Conservation (phyloP, 805 yeast genomes). For the Suhomyces tanzawaensis region DNA sequence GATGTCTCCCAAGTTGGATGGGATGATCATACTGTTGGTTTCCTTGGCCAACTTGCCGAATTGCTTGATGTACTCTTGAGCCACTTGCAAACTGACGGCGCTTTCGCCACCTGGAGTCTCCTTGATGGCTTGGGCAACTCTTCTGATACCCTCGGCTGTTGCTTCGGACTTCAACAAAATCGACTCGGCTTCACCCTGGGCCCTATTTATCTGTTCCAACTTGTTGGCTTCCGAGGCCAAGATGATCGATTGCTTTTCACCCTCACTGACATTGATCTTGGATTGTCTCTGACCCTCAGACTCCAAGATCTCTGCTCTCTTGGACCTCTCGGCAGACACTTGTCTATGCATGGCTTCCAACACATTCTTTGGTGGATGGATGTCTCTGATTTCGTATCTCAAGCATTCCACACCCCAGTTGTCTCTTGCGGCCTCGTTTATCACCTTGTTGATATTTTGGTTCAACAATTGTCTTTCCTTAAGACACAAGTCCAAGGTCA, state of each 20-base stretch:
- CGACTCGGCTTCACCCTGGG: conserved; percentile 75
- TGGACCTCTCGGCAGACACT: conserved; percentile 82
- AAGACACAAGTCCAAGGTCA: conserved; percentile 74
- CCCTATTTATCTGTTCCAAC: conserved; percentile 60
- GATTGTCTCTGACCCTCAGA: conserved; percentile 81
- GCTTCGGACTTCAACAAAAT: conserved; percentile 65
- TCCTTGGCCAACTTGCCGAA: conserved; percentile 83
- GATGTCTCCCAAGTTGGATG: conserved; percentile 72
- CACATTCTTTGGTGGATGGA: conserved; percentile 82
- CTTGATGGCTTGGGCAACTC: conserved; percentile 64
- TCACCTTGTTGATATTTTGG: conserved; percentile 68
- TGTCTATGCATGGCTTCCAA: conserved; percentile 90
- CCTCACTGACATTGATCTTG: conserved; percentile 80
- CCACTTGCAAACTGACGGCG: conserved; percentile 76
- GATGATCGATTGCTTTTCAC: conserved; percentile 67
- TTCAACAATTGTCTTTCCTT: conserved; percentile 74
- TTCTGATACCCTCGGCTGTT: conserved; percentile 65
- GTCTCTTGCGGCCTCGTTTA: conserved; percentile 78
- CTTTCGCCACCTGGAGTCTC: conserved; percentile 69
- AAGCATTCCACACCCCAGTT: conserved; percentile 82
- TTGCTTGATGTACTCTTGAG: conserved; percentile 79
- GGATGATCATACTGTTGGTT: conserved; percentile 72
- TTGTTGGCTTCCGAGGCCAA: conserved; percentile 73
- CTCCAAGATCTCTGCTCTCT: conserved; percentile 83
- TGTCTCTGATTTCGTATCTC: conserved; percentile 83